Base-by-base conservation (phyloP, 2,329 filamentous ascomycete species). In the Trichoderma afroharzianum region DNA sequence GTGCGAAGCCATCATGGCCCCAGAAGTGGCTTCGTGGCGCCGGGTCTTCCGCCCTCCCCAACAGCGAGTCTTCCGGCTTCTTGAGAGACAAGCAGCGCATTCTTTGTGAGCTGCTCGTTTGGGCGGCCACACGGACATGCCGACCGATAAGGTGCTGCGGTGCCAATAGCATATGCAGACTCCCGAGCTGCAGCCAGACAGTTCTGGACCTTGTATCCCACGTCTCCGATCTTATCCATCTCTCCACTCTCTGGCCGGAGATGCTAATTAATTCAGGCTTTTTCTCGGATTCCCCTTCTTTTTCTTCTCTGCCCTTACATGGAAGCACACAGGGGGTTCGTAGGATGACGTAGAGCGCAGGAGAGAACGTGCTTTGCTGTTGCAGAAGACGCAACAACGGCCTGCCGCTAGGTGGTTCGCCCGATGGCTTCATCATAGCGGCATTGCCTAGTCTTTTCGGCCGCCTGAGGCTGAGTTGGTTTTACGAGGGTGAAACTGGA, bases 11-110 rank as follows among this genome's bases (percentile, higher is more conserved):
- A 32, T 30, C n/a, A 11, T 43, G 32, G 4, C 9, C 32, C 33
- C 36, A 21, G 15, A 12, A 12, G 39, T 68, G 64, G 53, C 64
- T 68, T 43, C 32, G 55, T 68, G 66, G 66, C 66, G 55, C 66
- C 64, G 64, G 64, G 50, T 58, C 53, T 59, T 47, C 64, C 66
- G 55, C 57, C 7, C 6, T 30, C 12, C 24, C 30, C 9, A 15
- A 21, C n/a, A 39, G 33, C 50, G 36, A 33, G 36, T 55, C 11
- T 47, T 43, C 53, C 33, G 28, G 55, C 55, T 30, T 58, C 15
- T 68, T 39, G 64, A 28, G 53, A 28, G 21, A 30, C 36, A 15
- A 28, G 4, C 61, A 63, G 15, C 39, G n/a, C 30, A 24, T 57
- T 36, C n/a, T 39, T 39, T 39, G 21, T 6, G 21, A 59, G 33